Evolutionary conservation across 306 rosid genomes (phyloP), one percentile per base, ranked within the genome.

Genomic region (Gleditsia sinensis): DNA sequence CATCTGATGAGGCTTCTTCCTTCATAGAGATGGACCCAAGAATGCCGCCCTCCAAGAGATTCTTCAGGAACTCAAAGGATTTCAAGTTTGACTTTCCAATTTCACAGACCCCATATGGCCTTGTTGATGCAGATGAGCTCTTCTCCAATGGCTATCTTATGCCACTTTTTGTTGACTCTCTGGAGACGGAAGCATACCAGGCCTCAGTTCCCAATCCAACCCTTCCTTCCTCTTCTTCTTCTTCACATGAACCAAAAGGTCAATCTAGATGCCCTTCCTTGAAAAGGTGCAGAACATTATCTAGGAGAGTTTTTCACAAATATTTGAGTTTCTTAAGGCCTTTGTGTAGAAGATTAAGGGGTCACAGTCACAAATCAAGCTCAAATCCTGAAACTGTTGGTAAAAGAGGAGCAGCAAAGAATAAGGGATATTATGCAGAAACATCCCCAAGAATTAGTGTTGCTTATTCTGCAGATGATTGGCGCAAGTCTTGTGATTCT

Each of bases 1-100:
- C 88, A 11, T 91, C 88, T 20, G 97, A 89, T 74, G 94, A 88
- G 77, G 84, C 87, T 28, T 40, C 46, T 11, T 88, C 93, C 69
- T 93, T 87, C 97, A 93, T 93, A 74, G 98, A 93, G 83, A 93
- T 93, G 98, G 96, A 93, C 75, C 98, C 98, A 54, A 88, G 85
- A 83, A 85, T 86, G 96, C 80, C 98, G 67, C 93, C 98, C 36
- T 93, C 96, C 20, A 85, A 87, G 81, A 88, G 98, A 81, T 87
- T 93, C 82, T 88, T 88, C 24, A 80, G 27, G 45, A 88, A 78
- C 23, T 86, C 98, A 6, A 91, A 82, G 27, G 96, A 93, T 71
- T 89, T 89, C 85, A 93, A 88, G 30, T 93, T 93, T 59, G 97
- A 93, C 36, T 88, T 86, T 75, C 97, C 91, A 14, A 71, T 63